phyloP scores from a whole-genome alignment of 2,329 filamentous ascomycete genomes.

The Colletotrichum plurivorum region DNA sequence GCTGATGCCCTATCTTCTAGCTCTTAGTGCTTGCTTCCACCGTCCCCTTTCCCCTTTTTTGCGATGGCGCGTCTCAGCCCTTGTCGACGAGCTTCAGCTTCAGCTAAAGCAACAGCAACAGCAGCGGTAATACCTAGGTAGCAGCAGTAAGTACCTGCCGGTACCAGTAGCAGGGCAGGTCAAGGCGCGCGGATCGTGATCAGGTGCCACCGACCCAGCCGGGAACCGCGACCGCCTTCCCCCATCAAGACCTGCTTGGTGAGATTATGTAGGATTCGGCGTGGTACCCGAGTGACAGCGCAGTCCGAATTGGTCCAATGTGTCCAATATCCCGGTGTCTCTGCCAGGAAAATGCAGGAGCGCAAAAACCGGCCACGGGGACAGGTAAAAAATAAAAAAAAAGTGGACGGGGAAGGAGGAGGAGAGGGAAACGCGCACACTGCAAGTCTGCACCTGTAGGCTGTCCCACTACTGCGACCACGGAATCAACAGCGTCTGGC shows the following conservation, averaged over 20 bases:
- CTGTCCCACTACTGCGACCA: neutral
- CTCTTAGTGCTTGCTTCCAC: no score
- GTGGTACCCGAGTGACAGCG: constrained; percentile 10
- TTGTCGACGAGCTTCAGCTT: no score
- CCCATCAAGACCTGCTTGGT: neutral
- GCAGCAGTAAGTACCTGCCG: no score
- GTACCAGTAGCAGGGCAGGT: no score
- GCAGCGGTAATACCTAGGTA: no score
- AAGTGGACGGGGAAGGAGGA: constrained; percentile 10
- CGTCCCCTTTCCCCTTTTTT: no score
- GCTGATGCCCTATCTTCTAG: no score
- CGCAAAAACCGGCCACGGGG: constrained; percentile 15
- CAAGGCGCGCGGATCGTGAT: no score
- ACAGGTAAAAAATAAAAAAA: constrained; percentile 12
- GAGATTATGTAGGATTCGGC: constrained; percentile 23
- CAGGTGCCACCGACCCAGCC: no score
- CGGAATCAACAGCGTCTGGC: constrained; percentile 17
- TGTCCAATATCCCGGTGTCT: constrained; percentile 16
- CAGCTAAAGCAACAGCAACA: no score
- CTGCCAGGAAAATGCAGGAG: constrained; percentile 14
- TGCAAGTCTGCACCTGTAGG: neutral
- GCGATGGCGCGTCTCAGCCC: no score
- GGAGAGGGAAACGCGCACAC: neutral
- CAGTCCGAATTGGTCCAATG: constrained; percentile 11
- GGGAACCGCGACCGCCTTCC: neutral